A percentile compares a stretch with the other conserved stretches of the same genome.
Conservation (phyloP, 2,329 filamentous ascomycete species). For the Blastomyces percursus region DNA sequence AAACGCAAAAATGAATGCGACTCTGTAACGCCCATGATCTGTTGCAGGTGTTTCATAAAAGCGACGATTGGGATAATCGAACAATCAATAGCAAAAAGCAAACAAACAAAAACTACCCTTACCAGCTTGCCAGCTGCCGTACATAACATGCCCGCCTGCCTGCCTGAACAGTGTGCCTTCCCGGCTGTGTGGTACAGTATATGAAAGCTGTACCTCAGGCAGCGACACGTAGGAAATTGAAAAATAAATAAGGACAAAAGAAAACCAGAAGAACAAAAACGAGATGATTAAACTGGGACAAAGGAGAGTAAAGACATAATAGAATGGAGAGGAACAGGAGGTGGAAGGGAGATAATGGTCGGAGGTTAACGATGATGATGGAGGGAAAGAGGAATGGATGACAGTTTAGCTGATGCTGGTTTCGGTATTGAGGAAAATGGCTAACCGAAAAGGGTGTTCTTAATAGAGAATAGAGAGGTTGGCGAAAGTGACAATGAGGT, state of each 20-base stretch:
- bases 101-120: constrained; percentile 6
- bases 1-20: constrained; percentile 1
- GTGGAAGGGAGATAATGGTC: background rate
- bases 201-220: constrained; percentile 14
- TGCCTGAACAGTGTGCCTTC: constrained; percentile 14
- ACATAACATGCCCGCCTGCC: constrained; percentile 9
- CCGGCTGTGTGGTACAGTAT: constrained; percentile 19
- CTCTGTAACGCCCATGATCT: constrained; percentile 1
- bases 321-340: background rate
- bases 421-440: background rate
- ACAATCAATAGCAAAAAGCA: background rate
- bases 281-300: constrained; percentile 4
- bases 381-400: background rate
- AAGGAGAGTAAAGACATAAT: too few relatives aligned
- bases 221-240: constrained; percentile 3
- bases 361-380: background rate
- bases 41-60: constrained; percentile 9
- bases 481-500: background rate
- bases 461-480: background rate
- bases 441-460: background rate
- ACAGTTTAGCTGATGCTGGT: background rate
- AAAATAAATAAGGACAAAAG: constrained; percentile 11
- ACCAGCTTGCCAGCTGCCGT: constrained; percentile 14
- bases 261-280: constrained; percentile 14
- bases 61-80: background rate